These are phyloP conservation scores for Mollisiaceae sp. DNA, from an alignment of 2,329 filamentous ascomycete species.

Conservation along the genomic window DNA sequence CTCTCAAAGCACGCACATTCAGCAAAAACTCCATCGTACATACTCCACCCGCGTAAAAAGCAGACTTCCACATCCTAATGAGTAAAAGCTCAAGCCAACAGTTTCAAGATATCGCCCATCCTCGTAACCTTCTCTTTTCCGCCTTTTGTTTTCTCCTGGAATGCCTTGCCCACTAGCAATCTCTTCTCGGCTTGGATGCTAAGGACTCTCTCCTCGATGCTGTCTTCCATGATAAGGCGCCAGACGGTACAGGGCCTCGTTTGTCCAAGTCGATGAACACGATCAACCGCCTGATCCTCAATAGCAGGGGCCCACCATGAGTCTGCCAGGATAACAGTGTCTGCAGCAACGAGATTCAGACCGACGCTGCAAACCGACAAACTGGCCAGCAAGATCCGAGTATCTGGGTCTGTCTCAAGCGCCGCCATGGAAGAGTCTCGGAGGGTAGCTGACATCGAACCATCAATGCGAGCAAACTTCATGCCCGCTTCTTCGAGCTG, in stretches of 20 bases:
- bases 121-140: conserved; percentile 60
- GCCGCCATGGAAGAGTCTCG: conserved; percentile 75
- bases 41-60: background rate
- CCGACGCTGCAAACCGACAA: conserved; percentile 84
- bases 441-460: conserved; percentile 71
- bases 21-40: background rate
- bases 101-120: conserved; percentile 59
- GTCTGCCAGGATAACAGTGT: conserved; percentile 83
- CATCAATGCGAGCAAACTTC: conserved; percentile 76
- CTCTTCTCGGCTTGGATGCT: conserved; percentile 81
- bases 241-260: conserved; percentile 79
- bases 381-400: conserved; percentile 80
- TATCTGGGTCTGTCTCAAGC: conserved; percentile 69
- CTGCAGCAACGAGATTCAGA: conserved; percentile 83
- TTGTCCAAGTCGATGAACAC: conserved; percentile 86
- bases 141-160: conserved; percentile 71
- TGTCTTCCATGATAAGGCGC: conserved; percentile 79
- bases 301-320: conserved; percentile 94
- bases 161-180: conserved; percentile 76
- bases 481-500: conserved; percentile 67
- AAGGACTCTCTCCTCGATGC: conserved; percentile 81
- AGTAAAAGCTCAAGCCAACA: conserved; percentile 36
- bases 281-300: conserved; percentile 88
- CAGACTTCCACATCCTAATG: background rate
- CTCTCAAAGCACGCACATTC: background rate